phyloP scores from a whole-genome alignment of 352 stramenopile genomes.

The Thraustochytrium striatum region DNA sequence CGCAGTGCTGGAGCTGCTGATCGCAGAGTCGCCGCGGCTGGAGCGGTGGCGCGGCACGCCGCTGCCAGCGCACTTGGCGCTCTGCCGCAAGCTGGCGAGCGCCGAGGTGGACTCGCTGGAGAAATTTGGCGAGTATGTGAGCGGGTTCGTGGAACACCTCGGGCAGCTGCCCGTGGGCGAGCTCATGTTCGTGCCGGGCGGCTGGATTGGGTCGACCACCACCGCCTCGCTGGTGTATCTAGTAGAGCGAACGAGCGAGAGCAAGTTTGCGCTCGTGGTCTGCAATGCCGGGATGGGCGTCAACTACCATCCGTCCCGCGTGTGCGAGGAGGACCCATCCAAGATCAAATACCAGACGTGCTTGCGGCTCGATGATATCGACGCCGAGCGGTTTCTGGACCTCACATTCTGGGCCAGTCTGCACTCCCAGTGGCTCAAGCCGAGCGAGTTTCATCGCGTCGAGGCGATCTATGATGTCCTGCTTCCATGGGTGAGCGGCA shows the following conservation, averaged over 20 bases:
- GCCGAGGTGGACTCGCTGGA: constrained; percentile 77
- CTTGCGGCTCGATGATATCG: constrained; percentile 66
- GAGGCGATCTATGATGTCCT: constrained; percentile 81
- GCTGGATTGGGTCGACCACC: constrained; percentile 67
- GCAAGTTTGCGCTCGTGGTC: constrained; percentile 70
- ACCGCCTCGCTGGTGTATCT: constrained; percentile 76
- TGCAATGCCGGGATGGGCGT: constrained; percentile 77
- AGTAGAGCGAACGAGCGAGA: constrained; percentile 65
- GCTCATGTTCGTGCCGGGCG: constrained; percentile 66
- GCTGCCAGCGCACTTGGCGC: constrained; percentile 35
- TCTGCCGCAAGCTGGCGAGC: constrained; percentile 65
- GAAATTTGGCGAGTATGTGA: constrained; percentile 64
- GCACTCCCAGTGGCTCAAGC: constrained; percentile 74
- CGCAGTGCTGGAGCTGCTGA: constrained; percentile 23
- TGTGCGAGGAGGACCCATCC: constrained; percentile 9
- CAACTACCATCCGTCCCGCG: constrained; percentile 67
- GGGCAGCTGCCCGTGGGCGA: constrained; percentile 51
- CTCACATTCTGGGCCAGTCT: constrained; percentile 75
- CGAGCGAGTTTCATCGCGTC: constrained; percentile 75
- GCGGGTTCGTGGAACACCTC: constrained; percentile 68
- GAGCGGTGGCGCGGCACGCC: constrained; percentile 26
- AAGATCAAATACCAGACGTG: constrained; percentile 74
- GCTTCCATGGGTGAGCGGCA: constrained; percentile 67
- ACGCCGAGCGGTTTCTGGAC: constrained; percentile 65
- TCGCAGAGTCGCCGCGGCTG: constrained; percentile 26